A percentile compares a stretch with the other conserved stretches of the same genome.
These are phyloP conservation scores for Phytomonas francai DNA, from an alignment of 208 protist species.

Conservation along the genomic window DNA sequence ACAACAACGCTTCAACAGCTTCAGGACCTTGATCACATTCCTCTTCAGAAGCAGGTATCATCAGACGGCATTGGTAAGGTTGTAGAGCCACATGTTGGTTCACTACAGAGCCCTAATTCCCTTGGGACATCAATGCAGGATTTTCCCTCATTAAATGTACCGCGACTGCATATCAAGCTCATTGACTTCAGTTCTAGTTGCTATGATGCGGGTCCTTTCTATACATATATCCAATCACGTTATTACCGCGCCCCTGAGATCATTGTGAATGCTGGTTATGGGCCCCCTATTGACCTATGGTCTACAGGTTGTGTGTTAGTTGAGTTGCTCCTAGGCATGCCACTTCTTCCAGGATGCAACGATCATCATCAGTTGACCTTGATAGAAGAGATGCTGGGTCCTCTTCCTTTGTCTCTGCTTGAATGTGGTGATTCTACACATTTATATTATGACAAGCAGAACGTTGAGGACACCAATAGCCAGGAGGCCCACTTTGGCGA, in stretches of 20 bases:
- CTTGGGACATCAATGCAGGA: background rate
- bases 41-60: background rate
- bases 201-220: conserved; percentile 82
- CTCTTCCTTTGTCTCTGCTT: conserved; percentile 71
- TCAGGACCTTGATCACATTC: background rate
- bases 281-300: conserved; percentile 95
- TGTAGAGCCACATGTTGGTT: background rate
- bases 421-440: conserved; percentile 22
- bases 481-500: background rate
- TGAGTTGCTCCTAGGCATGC: conserved; percentile 92
- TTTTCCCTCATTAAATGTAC: conserved; percentile 9
- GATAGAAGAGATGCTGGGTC: conserved; percentile 92
- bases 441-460: conserved; percentile 35
- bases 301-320: conserved; percentile 95
- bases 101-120: background rate
- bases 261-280: conserved; percentile 90
- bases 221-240: conserved; percentile 87
- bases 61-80: background rate
- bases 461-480: background rate
- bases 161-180: conserved; percentile 82
- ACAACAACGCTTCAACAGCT: background rate
- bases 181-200: conserved; percentile 97
- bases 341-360: conserved; percentile 90
- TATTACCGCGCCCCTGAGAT: conserved; percentile 97
- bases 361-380: conserved; percentile 90